Base-by-base conservation (phyloP, 352 stramenopile species). In the Phytophthora pistaciae region DNA sequence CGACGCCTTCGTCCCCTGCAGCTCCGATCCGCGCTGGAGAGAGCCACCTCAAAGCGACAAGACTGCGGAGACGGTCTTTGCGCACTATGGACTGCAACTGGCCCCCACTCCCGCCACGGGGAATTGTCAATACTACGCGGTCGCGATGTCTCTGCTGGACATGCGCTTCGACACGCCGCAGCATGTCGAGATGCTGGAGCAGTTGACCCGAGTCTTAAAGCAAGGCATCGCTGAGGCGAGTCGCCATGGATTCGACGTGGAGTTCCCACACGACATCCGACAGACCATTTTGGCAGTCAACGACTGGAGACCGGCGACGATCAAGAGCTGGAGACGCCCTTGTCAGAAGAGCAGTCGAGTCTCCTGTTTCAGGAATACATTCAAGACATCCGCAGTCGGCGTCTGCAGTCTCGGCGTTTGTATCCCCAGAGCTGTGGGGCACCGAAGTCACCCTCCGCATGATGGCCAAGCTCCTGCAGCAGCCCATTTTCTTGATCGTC, bases 251-350 rank as follows among this genome's bases (percentile, higher is more conserved):
- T 71, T 64, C 31, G 48, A 55, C 6, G 36, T 74, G 20, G 67
- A 74, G 64, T 70, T 74, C 42, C 67, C 67, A 10, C 65, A 72
- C 14, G 58, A 72, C 31, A 63, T 68, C 29, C 66, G 66, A 48
- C 52, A 72, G 33, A n/a, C 66, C 58, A 68, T 63, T 68, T 53
- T 72, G 52, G 52, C 38, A 23, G 66, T 40, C 58, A 61, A 49
- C 57, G 50, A 62, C 48, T 73, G 3, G 44, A 68, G 25, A n/a
- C 61, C 5, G 23, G 31, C 4, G 31, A 16, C 5, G 36, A 16
- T 42, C 44, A 69, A 29, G 66, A 69, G 33, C 33, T 70, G 14
- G 48, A 20, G 18, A 44, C 40, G 27, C 23, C 60, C 14, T 27
- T 69, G 46, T 44, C 44, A 25, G 54, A 60, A 49, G 44, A 60